Conservation (phyloP, 2,329 filamentous ascomycete species). For the Sordariomycetes sp. region DNA sequence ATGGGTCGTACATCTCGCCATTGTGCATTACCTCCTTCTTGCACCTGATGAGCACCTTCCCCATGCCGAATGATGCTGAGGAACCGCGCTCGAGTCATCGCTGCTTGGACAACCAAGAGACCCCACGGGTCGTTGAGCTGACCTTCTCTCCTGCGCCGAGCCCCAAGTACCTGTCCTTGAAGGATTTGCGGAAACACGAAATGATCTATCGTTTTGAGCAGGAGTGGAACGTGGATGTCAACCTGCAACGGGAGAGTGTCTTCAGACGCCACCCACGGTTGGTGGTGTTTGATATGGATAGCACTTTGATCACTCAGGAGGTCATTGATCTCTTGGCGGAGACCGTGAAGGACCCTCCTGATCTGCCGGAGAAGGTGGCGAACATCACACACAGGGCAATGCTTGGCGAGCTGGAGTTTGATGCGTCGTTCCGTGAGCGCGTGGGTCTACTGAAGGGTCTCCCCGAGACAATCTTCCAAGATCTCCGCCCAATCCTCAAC, state of each 20-base stretch:
- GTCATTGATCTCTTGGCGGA: conserved; percentile 93
- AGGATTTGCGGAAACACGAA: conserved; percentile 70
- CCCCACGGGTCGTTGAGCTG: conserved; percentile 58
- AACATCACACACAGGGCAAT: conserved; percentile 90
- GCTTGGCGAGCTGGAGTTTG: conserved; percentile 92
- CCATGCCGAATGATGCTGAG: conserved; percentile 38
- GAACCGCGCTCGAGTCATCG: conserved; percentile 53
- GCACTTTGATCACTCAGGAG: conserved; percentile 92
- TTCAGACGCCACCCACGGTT: conserved; percentile 75
- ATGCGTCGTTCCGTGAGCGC: conserved; percentile 70
- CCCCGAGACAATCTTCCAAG: conserved; percentile 67
- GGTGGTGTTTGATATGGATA: conserved; percentile 98
- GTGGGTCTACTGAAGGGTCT: conserved; percentile 76
- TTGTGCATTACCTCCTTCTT: conserved; percentile 58
- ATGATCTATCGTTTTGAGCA: conserved; percentile 76
- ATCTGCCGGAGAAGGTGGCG: conserved; percentile 73
- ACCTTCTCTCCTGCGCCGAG: conserved; percentile 52
- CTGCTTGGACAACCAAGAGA: conserved; percentile 51
- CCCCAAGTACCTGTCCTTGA: conserved; percentile 54
- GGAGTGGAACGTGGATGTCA: conserved; percentile 82
- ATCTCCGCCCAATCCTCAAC: conserved; percentile 64
- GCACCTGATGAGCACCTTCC: conserved; percentile 56
- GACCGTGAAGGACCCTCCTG: conserved; percentile 57
- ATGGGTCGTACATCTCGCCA: conserved; percentile 56
- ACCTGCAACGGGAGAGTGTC: conserved; percentile 64